These are phyloP conservation scores for Podila epigama DNA, from an alignment of 192 early-diverging fungal genomes.

Conservation along the genomic window DNA sequence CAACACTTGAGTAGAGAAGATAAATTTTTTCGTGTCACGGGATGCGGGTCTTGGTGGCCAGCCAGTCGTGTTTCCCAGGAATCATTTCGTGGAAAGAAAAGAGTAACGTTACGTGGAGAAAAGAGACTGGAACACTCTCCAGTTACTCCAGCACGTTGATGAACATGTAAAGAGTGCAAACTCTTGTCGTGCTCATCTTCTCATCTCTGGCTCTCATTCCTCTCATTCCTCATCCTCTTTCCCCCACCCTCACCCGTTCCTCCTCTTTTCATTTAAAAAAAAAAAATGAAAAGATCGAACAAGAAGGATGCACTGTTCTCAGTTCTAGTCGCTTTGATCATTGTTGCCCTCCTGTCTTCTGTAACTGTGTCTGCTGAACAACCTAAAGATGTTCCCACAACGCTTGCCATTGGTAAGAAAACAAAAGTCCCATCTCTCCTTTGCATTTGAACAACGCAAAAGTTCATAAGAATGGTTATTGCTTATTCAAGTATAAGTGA, in stretches of 20 bases:
- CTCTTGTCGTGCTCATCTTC: too few relatives aligned
- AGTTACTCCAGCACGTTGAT: too few relatives aligned
- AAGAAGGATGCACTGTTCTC: neutral
- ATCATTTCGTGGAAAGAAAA: too few relatives aligned
- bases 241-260: neutral
- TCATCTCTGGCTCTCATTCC: neutral
- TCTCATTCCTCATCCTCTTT: neutral
- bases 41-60: too few relatives aligned
- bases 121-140: too few relatives aligned
- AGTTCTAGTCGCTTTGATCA: slow-evolving; percentile 8
- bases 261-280: slow-evolving; percentile 2
- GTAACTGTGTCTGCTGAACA: neutral
- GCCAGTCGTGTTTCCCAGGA: too few relatives aligned
- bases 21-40: too few relatives aligned
- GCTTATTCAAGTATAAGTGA: too few relatives aligned
- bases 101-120: too few relatives aligned
- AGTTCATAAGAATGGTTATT: neutral
- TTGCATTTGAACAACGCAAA: neutral
- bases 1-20: too few relatives aligned
- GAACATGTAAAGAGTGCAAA: too few relatives aligned
- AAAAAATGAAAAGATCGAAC: neutral
- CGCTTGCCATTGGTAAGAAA: slow-evolving; percentile 13
- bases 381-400: neutral
- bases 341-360: neutral
- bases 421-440: neutral